A percentile compares a stretch with the other conserved stretches of the same genome.
These are phyloP conservation scores for Russula sp. DNA, from an alignment of 768 basidiomycete genomes.

Conservation along the genomic window DNA sequence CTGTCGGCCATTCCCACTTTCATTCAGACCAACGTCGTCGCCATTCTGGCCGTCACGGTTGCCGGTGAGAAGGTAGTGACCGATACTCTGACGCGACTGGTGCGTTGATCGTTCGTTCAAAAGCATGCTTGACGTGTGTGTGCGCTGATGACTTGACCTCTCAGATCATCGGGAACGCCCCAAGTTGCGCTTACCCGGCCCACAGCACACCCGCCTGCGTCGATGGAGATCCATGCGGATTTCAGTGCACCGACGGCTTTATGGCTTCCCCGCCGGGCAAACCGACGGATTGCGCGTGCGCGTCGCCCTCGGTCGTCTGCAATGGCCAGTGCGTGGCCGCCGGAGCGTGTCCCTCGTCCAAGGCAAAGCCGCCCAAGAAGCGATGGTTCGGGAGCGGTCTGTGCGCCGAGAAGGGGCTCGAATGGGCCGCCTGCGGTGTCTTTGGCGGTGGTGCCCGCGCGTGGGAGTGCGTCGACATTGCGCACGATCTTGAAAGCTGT, in stretches of 20 bases:
- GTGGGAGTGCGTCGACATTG: constrained; percentile 45
- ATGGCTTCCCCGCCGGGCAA: constrained; percentile 26
- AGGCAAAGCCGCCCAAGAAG: constrained; percentile 14
- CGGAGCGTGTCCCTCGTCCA: constrained; percentile 27
- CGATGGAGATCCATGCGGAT: constrained; percentile 35
- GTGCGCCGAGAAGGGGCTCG: constrained; percentile 21
- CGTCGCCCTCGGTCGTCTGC: constrained; percentile 36
- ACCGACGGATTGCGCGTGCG: constrained; percentile 38
- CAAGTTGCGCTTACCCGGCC: constrained; percentile 35
- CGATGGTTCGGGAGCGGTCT: constrained; percentile 30
- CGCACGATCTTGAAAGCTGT: constrained; percentile 47
- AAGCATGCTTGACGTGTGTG: neutral
- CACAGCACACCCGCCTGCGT: constrained; percentile 35
- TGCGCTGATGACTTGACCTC: neutral
- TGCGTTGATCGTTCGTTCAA: neutral
- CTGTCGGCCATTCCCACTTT: constrained; percentile 33
- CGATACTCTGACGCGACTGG: constrained; percentile 31
- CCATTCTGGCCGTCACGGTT: constrained; percentile 26
- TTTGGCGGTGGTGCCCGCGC: constrained; percentile 32
- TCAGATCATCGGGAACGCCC: constrained; percentile 26
- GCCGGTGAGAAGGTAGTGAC: constrained; percentile 29
- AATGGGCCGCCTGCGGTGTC: constrained; percentile 38
- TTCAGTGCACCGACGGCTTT: constrained; percentile 41
- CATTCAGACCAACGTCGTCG: constrained; percentile 29
- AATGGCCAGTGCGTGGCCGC: constrained; percentile 37